A percentile compares a stretch with the other conserved stretches of the same genome.
These are phyloP conservation scores for Chlamydomonas sphaeroides DNA, from an alignment of 139 green algal genomes.

Conservation along the genomic window DNA sequence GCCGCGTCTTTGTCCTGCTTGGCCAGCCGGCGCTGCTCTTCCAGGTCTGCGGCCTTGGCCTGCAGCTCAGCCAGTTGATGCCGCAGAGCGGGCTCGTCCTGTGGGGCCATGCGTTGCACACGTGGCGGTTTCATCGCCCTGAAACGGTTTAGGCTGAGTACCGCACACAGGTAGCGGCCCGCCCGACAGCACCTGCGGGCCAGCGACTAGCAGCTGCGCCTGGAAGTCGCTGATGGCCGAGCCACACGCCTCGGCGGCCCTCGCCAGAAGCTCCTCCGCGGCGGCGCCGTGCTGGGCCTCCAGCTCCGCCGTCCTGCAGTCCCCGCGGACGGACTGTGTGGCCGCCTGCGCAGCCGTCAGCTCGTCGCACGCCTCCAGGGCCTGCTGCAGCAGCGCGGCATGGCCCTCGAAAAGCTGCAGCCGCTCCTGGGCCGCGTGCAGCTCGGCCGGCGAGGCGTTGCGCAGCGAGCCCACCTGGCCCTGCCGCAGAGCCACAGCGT, in stretches of 20 bases:
- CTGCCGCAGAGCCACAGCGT: no score
- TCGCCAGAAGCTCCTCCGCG: neutral
- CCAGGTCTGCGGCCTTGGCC: neutral
- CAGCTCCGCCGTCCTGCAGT: neutral
- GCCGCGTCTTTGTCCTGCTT: neutral
- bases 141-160: no score
- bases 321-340: neutral
- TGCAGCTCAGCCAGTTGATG: no score
- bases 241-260: neutral
- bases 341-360: neutral
- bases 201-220: no score
- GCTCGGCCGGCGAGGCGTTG: neutral
- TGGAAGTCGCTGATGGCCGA: no score
- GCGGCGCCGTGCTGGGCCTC: neutral
- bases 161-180: no score
- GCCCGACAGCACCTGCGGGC: no score
- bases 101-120: no score
- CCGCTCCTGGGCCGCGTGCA: constrained; percentile 17
- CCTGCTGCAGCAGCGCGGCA: constrained; percentile 12
- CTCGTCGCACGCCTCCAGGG: neutral
- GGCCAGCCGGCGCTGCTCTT: no score
- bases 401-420: constrained; percentile 2
- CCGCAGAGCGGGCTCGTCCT: no score
- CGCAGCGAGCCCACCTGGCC: neutral
- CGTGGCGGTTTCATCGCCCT: no score